Percentiles rank a stretch among this genome's conserved stretches.
Conservation (phyloP, 805 yeast species). For the Saturnispora diversa region DNA sequence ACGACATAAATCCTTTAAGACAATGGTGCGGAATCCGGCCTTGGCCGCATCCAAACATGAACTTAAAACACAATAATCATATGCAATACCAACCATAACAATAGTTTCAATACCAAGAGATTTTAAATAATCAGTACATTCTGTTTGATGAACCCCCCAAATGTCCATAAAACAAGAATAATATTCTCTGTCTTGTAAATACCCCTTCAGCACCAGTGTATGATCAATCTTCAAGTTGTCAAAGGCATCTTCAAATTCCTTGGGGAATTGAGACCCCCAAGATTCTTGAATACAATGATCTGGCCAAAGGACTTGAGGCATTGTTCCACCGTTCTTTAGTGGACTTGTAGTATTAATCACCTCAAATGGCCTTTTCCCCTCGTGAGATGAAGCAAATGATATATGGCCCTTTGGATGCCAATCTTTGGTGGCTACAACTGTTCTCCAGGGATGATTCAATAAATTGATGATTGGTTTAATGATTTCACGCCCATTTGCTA, state of each 20-base stretch:
- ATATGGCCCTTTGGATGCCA: constrained; percentile 80
- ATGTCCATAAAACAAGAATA: constrained; percentile 81
- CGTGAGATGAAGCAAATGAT: constrained; percentile 73
- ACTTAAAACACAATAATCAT: constrained; percentile 76
- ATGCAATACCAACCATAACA: constrained; percentile 73
- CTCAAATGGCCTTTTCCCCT: constrained; percentile 40
- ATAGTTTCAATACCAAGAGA: constrained; percentile 48
- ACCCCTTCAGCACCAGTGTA: constrained; percentile 60
- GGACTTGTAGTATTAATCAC: constrained; percentile 46
- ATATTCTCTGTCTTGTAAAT: constrained; percentile 63
- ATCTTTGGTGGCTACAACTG: constrained; percentile 69
- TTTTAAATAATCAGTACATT: constrained; percentile 42
- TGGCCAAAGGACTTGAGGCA: constrained; percentile 68
- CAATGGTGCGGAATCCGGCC: constrained; percentile 56
- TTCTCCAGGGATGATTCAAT: constrained; percentile 46
- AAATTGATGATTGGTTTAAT: constrained; percentile 46
- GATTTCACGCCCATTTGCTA: constrained; percentile 51
- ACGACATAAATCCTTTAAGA: constrained; percentile 48
- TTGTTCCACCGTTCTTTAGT: constrained; percentile 25
- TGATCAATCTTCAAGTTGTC: constrained; percentile 21
- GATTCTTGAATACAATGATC: constrained; percentile 78
- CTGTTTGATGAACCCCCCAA: constrained; percentile 68
- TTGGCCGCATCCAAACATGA: constrained; percentile 64
- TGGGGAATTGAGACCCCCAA: constrained; percentile 56
- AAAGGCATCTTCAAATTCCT: constrained; percentile 36